phyloP scores from a whole-genome alignment of 2,329 filamentous ascomycete genomes.

The Exophiala lecanii-corni region DNA sequence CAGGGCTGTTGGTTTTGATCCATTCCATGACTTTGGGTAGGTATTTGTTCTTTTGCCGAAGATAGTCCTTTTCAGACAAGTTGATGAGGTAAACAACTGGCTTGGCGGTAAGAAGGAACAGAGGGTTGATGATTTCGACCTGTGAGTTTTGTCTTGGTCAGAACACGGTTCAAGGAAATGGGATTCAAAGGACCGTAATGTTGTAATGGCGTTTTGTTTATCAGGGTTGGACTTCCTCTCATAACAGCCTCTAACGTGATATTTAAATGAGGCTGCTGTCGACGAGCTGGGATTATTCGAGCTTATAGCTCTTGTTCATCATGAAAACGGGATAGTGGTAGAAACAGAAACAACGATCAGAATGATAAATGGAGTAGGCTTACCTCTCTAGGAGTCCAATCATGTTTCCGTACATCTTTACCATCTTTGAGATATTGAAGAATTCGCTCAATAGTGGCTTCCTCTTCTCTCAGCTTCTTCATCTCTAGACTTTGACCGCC shows the following conservation, averaged over 20 bases:
- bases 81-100: conserved; percentile 97
- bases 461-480: conserved; percentile 94
- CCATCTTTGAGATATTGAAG: conserved; percentile 76
- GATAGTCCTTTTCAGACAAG: conserved; percentile 92
- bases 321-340: conserved; percentile 48
- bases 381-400: conserved; percentile 95
- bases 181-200: too few relatives aligned
- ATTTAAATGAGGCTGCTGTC: conserved; percentile 67
- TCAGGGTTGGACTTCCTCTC: conserved; percentile 83
- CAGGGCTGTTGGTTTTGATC: conserved; percentile 84
- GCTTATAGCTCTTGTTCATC: conserved; percentile 98
- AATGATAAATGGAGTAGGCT: conserved; percentile 36
- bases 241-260: conserved; percentile 71
- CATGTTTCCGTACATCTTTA: conserved; percentile 88
- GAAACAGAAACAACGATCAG: conserved; percentile 11
- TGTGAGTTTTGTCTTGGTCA: too few relatives aligned
- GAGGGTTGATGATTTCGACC: conserved; percentile 96
- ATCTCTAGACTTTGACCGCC: conserved; percentile 94
- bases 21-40: conserved; percentile 88
- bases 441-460: conserved; percentile 88
- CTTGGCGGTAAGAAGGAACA: conserved; percentile 92
- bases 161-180: not conserved
- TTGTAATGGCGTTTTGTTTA: conserved; percentile 17
- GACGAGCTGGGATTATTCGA: conserved; percentile 99
- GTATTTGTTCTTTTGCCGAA: conserved; percentile 99